phyloP scores from a whole-genome alignment of 257 asterid species.

The Cynanchum wilfordii region DNA sequence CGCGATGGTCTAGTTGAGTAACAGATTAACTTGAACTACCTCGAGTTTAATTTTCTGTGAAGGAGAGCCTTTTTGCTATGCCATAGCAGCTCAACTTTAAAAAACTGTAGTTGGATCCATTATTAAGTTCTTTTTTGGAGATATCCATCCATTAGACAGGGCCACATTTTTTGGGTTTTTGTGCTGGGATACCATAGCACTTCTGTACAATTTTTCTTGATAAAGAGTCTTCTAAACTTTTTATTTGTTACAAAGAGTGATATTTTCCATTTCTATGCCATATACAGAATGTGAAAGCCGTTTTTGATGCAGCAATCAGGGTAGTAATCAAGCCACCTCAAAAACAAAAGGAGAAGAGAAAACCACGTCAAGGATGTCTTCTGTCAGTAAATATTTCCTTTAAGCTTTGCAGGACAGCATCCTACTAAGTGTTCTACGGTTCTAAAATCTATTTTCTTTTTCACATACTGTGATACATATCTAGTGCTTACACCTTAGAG shows the following conservation, averaged over 20 bases:
- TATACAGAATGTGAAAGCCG: constrained; percentile 76
- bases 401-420: constrained; percentile 1
- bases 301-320: constrained; percentile 83
- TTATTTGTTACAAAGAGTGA: constrained; percentile 1
- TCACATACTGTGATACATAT: background rate
- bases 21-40: background rate
- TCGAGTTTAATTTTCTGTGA: background rate
- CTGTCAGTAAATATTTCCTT: constrained; percentile 42
- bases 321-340: constrained; percentile 91
- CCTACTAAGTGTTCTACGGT: background rate
- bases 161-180: background rate
- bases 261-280: constrained; percentile 18
- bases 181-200: background rate
- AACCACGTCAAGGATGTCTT: constrained; percentile 55
- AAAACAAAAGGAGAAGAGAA: constrained; percentile 72
- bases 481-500: background rate
- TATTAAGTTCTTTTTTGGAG: background rate
- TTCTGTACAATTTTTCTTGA: background rate
- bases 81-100: background rate
- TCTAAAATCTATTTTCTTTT: background rate
- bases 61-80: background rate
- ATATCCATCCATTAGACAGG: background rate
- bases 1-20: background rate
- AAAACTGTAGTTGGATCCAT: background rate
- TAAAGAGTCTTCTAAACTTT: background rate